Evolutionary conservation across 306 rosid species (phyloP).

Genomic region (Acacia confusa): DNA sequence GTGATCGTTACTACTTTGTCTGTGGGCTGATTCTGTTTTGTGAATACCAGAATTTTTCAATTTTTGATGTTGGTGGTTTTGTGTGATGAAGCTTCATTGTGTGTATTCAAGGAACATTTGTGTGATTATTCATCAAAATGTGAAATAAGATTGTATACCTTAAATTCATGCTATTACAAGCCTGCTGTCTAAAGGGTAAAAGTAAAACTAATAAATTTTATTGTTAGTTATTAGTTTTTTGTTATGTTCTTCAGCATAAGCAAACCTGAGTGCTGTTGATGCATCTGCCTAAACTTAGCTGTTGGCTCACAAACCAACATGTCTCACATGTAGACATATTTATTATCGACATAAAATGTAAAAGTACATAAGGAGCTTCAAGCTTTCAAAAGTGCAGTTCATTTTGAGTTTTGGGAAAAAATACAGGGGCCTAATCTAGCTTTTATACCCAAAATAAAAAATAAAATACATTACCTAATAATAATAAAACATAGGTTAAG

Average conservation of each 20-base stretch:
- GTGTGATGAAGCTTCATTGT: constrained; percentile 23
- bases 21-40: constrained; percentile 26
- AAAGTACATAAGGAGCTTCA: background rate
- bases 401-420: background rate
- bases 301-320: background rate
- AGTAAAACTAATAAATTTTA: background rate
- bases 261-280: background rate
- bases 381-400: background rate
- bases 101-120: background rate
- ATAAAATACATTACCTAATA: too few relatives aligned
- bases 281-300: background rate
- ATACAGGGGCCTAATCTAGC: background rate
- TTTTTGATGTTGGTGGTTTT: background rate
- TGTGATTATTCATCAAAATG: background rate
- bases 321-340: background rate
- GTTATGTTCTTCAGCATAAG: background rate
- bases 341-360: background rate
- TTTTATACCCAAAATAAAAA: too few relatives aligned
- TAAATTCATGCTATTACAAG: background rate
- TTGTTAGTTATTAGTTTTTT: background rate
- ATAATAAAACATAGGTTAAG: too few relatives aligned
- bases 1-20: background rate
- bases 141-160: background rate
- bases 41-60: constrained; percentile 13
- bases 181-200: background rate